These are phyloP conservation scores for Kodamaea anthophila DNA, from an alignment of 1,139 yeast species.

Conservation along the genomic window DNA sequence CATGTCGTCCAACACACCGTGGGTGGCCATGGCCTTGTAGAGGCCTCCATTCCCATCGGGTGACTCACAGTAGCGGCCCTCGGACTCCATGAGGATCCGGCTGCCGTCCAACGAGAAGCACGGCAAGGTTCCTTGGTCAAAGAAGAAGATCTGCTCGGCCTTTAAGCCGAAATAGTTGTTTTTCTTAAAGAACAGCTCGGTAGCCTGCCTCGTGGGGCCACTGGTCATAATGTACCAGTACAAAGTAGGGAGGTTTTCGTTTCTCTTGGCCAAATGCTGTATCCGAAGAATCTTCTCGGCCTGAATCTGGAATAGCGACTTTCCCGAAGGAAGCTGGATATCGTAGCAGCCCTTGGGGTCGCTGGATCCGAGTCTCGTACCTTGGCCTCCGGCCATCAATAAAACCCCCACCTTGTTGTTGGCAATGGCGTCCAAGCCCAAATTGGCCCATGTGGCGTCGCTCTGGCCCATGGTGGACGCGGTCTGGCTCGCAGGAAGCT, in stretches of 20 bases:
- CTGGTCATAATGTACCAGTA: constrained; percentile 97
- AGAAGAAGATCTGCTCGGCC: constrained; percentile 58
- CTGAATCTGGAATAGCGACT: constrained; percentile 85
- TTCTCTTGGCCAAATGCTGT: constrained; percentile 47
- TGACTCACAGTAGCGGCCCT: constrained; percentile 61
- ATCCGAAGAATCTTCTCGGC: constrained; percentile 74
- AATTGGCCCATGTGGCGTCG: constrained; percentile 41
- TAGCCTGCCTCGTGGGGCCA: constrained; percentile 73
- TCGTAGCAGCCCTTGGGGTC: constrained; percentile 93
- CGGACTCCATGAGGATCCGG: constrained; percentile 58
- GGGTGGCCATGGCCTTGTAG: constrained; percentile 70
- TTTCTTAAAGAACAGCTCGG: constrained; percentile 63
- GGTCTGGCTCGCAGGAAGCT: constrained; percentile 44
- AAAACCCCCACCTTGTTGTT: constrained; percentile 78
- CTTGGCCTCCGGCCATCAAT: constrained; percentile 97
- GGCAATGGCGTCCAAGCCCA: constrained; percentile 67
- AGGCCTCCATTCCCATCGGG: constrained; percentile 99
- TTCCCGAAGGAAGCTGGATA: constrained; percentile 76
- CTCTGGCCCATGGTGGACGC: constrained; percentile 44
- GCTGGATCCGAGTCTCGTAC: constrained; percentile 84
- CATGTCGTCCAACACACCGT: constrained; percentile 66
- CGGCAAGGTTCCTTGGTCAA: constrained; percentile 94
- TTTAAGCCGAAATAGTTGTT: constrained; percentile 68
- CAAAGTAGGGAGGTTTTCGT: constrained; percentile 30
- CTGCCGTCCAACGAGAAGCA: constrained; percentile 71